Evolutionary conservation across 2,329 filamentous ascomycete species (phyloP).

Genomic region (Penicillium sp.): DNA sequence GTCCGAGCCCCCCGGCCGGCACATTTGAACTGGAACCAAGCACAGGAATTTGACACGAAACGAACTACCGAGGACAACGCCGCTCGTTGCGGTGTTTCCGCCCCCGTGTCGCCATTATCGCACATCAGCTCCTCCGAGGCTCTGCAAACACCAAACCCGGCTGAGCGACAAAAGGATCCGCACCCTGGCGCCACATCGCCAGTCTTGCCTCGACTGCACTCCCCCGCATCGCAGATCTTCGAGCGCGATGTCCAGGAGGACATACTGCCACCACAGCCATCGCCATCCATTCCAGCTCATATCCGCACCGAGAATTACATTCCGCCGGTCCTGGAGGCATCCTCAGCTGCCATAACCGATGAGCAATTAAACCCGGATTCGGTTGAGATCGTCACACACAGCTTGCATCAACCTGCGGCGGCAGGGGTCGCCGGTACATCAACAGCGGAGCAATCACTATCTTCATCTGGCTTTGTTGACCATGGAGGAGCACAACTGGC

Average conservation of each 20-base stretch:
- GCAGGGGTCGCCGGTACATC: constrained; percentile 54
- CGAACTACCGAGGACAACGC: constrained; percentile 4
- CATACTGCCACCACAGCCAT: constrained; percentile 59
- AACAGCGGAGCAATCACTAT: constrained; percentile 34
- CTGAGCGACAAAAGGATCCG: constrained; percentile 23
- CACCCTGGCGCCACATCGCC: constrained; percentile 57
- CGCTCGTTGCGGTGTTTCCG: constrained; percentile 3
- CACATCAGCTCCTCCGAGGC: constrained; percentile 23
- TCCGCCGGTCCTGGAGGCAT: constrained; percentile 82
- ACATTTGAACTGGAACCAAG: constrained; percentile 13
- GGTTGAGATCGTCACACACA: constrained; percentile 88
- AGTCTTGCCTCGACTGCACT: constrained; percentile 67
- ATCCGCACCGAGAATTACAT: constrained; percentile 94
- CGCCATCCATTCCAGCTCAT: constrained; percentile 83
- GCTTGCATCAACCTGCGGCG: constrained; percentile 72
- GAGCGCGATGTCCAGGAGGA: constrained; percentile 90
- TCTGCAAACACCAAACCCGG: constrained; percentile 15
- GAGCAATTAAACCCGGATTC: constrained; percentile 74
- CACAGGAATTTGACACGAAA: constrained; percentile 7
- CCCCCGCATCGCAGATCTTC: constrained; percentile 78
- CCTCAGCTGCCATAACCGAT: constrained; percentile 87
- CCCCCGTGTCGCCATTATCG: constrained; percentile 15
- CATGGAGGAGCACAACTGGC: constrained; percentile 39
- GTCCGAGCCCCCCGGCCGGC: constrained; percentile 17
- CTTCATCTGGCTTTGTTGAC: constrained; percentile 48